Percentiles rank a stretch among this genome's conserved stretches.
Conservation (phyloP, 2,329 filamentous ascomycete species). For the Aspergillus sp. region DNA sequence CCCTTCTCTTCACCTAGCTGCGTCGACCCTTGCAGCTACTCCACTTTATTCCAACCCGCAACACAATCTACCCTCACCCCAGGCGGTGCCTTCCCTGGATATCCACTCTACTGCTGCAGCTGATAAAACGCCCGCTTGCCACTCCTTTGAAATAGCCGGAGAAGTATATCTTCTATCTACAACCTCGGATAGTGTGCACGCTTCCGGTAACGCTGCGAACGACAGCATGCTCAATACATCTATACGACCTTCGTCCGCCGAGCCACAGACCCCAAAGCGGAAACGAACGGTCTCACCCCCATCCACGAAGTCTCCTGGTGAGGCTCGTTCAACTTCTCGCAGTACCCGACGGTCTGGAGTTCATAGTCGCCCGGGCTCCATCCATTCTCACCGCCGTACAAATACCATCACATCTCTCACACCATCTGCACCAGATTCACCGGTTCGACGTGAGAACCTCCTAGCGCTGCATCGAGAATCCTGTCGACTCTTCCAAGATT, state of each 20-base stretch:
- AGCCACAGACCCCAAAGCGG: constrained; percentile 16
- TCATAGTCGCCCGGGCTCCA: constrained; percentile 27
- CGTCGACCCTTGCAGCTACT: constrained; percentile 13
- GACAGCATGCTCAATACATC: constrained; percentile 12
- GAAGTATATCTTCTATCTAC: constrained; percentile 1
- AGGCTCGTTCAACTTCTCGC: constrained; percentile 35
- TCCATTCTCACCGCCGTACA: constrained; percentile 30
- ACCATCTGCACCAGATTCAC: constrained; percentile 22
- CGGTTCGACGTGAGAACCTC: constrained; percentile 34
- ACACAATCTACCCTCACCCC: neutral
- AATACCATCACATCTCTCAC: constrained; percentile 25
- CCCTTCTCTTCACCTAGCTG: constrained; percentile 13
- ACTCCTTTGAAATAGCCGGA: constrained; percentile 1
- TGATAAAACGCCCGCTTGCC: constrained; percentile 13
- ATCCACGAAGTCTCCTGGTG: constrained; percentile 23
- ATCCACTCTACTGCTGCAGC: constrained; percentile 1
- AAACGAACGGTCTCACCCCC: constrained; percentile 29
- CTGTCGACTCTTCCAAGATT: constrained; percentile 40
- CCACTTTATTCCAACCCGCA: constrained; percentile 8
- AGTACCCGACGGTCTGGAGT: constrained; percentile 32
- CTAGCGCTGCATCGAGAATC: constrained; percentile 42
- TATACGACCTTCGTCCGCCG: neutral
- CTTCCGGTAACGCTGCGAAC: constrained; percentile 1
- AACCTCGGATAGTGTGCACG: neutral
- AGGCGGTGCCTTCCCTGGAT: constrained; percentile 10